phyloP scores from a whole-genome alignment of 2,329 filamentous ascomycete genomes.

The Xylaria arbuscula region DNA sequence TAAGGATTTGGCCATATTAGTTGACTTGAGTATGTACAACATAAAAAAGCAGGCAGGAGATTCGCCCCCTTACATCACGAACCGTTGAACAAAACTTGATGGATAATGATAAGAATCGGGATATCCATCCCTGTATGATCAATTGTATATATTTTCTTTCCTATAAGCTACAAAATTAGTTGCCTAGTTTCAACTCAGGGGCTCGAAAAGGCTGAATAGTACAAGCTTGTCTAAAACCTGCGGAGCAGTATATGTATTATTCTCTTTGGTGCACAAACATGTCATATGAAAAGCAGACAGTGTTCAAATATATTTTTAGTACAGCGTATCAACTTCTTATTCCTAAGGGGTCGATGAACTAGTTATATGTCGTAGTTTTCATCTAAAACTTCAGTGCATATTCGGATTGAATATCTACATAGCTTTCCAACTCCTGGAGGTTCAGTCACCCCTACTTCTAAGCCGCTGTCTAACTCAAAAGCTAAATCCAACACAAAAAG shows the following conservation, averaged over 20 bases:
- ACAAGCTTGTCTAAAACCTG: constrained; percentile 1
- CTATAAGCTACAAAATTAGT: not conserved
- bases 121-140: constrained; percentile 25
- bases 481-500: not conserved
- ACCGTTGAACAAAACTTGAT: constrained; percentile 22
- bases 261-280: not conserved
- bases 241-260: constrained; percentile 17
- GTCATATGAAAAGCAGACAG: not conserved
- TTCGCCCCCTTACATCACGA: constrained; percentile 8
- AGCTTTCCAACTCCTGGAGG: not conserved
- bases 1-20: constrained; percentile 7
- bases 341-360: not conserved
- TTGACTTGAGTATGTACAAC: constrained; percentile 29
- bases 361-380: not conserved
- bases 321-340: not conserved
- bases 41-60: constrained; percentile 3
- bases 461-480: not conserved
- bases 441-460: not conserved
- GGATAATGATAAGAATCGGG: constrained; percentile 16
- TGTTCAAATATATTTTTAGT: not conserved
- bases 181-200: not conserved
- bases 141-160: constrained; percentile 22
- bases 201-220: not conserved
- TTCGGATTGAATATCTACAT: too few relatives aligned
- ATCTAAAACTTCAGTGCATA: constrained; percentile 6